phyloP scores from a whole-genome alignment of 805 yeast species.

The Monosporozyma yasuniensis region DNA sequence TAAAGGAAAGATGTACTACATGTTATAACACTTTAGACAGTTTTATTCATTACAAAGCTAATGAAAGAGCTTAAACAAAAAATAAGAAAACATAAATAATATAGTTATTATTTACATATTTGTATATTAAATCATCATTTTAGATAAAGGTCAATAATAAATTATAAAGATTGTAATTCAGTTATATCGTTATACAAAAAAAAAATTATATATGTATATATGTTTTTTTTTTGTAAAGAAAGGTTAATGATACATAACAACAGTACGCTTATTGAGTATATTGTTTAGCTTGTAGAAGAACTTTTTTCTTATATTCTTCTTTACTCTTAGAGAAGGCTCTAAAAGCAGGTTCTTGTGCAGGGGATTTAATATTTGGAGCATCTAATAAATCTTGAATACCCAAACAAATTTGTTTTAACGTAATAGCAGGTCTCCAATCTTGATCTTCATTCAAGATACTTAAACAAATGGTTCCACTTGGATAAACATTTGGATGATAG shows the following conservation, averaged over 20 bases:
- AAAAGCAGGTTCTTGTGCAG: conserved; percentile 98
- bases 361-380: conserved; percentile 88
- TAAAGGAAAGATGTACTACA: conserved; percentile 60
- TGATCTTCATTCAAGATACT: conserved; percentile 89
- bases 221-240: neutral
- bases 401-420: conserved; percentile 76
- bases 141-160: neutral
- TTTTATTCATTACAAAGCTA: conserved; percentile 66
- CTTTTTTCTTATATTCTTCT: conserved; percentile 62
- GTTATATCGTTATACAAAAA: neutral
- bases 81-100: neutral
- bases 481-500: conserved; percentile 96
- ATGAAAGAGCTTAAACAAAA: conserved; percentile 28
- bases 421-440: conserved; percentile 97
- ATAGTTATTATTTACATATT: neutral
- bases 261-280: conserved; percentile 39
- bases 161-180: neutral
- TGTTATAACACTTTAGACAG: conserved; percentile 57
- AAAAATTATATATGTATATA: too few species aligned
- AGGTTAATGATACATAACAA: neutral
- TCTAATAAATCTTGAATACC: conserved; percentile 90
- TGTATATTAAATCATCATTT: neutral
- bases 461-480: conserved; percentile 93
- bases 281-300: conserved; percentile 68
- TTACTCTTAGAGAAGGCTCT: conserved; percentile 68